phyloP scores from a whole-genome alignment of 1,284 basidiomycete genomes.

The Ustilago nuda region DNA sequence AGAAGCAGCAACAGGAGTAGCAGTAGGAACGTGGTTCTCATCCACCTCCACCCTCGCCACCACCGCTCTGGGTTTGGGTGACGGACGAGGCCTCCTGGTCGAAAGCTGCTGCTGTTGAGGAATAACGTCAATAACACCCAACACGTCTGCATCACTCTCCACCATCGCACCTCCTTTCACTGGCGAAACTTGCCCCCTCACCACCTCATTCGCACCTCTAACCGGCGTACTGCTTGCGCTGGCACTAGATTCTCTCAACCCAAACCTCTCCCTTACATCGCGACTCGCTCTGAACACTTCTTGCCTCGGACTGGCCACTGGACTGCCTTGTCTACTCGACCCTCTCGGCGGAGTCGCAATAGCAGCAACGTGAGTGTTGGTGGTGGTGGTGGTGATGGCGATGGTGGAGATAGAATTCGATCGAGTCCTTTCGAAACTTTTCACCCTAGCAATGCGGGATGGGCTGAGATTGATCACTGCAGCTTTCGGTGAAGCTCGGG shows the following conservation, averaged over 20 bases:
- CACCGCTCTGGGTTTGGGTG: neutral
- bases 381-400: too few species aligned
- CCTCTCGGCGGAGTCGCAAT: slow-evolving; percentile 6
- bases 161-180: slow-evolving; percentile 9
- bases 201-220: neutral
- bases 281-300: slow-evolving; percentile 38
- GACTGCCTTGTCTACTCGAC: slow-evolving; percentile 5
- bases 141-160: slow-evolving; percentile 34
- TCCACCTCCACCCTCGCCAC: slow-evolving; percentile 6
- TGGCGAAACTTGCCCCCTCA: slow-evolving; percentile 8
- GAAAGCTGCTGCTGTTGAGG: slow-evolving; percentile 20
- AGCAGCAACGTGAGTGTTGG: neutral
- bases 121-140: slow-evolving; percentile 37
- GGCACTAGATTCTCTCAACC: slow-evolving; percentile 28
- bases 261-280: slow-evolving; percentile 26
- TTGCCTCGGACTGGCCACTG: slow-evolving; percentile 1
- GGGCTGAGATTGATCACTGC: slow-evolving; percentile 24
- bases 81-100: neutral
- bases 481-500: slow-evolving; percentile 32
- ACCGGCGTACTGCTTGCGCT: neutral
- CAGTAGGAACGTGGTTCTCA: slow-evolving; percentile 7
- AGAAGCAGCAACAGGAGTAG: too few species aligned
- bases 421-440: slow-evolving; percentile 16
- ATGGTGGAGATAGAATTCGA: slow-evolving; percentile 23
- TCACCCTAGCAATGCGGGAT: slow-evolving; percentile 24